These are phyloP conservation scores for Tetrapisispora namnaoensis DNA, from an alignment of 805 yeast genomes.

Conservation along the genomic window DNA sequence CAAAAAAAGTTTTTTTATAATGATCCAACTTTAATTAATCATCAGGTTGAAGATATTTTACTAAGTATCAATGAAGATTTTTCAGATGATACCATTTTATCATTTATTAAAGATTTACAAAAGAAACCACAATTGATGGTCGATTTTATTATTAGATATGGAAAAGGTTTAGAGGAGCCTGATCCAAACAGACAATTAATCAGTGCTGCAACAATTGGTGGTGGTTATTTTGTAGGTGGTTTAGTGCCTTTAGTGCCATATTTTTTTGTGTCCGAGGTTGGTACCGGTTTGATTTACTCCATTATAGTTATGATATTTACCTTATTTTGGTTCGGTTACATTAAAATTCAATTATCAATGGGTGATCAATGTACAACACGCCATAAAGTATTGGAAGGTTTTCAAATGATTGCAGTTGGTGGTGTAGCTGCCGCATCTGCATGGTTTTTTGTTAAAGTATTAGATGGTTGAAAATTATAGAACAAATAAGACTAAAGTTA, in stretches of 20 bases:
- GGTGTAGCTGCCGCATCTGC: constrained; percentile 97
- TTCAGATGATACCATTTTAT: constrained; percentile 58
- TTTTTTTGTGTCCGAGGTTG: constrained; percentile 68
- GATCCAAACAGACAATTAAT: constrained; percentile 82
- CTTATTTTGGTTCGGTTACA: constrained; percentile 73
- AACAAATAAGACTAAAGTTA: background rate
- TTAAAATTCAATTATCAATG: constrained; percentile 78
- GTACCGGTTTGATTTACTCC: constrained; percentile 62
- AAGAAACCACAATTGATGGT: constrained; percentile 67
- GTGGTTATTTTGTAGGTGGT: constrained; percentile 87
- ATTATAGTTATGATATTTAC: constrained; percentile 80
- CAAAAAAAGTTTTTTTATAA: constrained; percentile 60
- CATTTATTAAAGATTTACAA: constrained; percentile 70
- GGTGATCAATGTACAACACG: constrained; percentile 60
- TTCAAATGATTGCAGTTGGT: constrained; percentile 88
- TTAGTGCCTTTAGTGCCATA: constrained; percentile 84
- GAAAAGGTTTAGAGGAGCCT: constrained; percentile 90
- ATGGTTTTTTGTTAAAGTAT: constrained; percentile 75
- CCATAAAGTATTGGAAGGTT: constrained; percentile 63
- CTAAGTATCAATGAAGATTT: constrained; percentile 49
- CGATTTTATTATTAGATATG: constrained; percentile 77
- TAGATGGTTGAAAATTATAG: constrained; percentile 31
- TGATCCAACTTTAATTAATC: constrained; percentile 54
- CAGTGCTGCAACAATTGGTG: constrained; percentile 82
- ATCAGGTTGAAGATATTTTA: constrained; percentile 71